phyloP scores from a whole-genome alignment of 352 stramenopile species.

The Phytopythium sindhum region DNA sequence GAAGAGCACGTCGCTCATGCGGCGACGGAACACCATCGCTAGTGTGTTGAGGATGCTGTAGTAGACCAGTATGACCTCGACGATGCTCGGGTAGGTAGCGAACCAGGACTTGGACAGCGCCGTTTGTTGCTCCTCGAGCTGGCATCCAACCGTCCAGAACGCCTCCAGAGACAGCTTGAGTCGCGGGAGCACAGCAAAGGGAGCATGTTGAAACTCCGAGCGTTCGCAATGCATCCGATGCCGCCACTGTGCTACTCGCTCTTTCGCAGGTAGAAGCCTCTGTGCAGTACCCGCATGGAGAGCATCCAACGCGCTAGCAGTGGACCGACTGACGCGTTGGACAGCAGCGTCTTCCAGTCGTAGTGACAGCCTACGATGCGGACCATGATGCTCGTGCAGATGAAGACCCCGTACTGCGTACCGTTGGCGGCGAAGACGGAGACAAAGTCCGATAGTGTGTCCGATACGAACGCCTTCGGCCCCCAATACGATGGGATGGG shows the following conservation, averaged over 20 bases:
- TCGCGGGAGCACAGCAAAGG: constrained; percentile 16
- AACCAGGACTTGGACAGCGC: constrained; percentile 22
- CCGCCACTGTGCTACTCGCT: constrained; percentile 8
- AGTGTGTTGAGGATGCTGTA: constrained; percentile 23
- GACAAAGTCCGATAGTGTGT: neutral
- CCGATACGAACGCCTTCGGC: neutral
- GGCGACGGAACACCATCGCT: constrained; percentile 10
- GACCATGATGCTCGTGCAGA: constrained; percentile 17
- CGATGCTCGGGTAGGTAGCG: constrained; percentile 22
- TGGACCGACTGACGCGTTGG: constrained; percentile 23
- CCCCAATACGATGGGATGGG: neutral
- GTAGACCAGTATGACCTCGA: constrained; percentile 19
- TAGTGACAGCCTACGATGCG: constrained; percentile 23
- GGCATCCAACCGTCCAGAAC: constrained; percentile 19
- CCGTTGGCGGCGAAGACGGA: constrained; percentile 16
- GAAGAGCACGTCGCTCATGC: constrained; percentile 19
- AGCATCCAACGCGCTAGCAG: constrained; percentile 34
- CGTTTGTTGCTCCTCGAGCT: constrained; percentile 20
- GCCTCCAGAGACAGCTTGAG: constrained; percentile 16
- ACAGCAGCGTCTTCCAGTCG: constrained; percentile 29
- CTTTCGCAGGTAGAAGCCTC: neutral
- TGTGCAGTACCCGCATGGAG: constrained; percentile 8
- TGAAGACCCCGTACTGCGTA: constrained; percentile 21
- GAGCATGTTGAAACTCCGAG: constrained; percentile 12
- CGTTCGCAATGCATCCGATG: constrained; percentile 17